Evolutionary conservation across 768 basidiomycete genomes (phyloP).

Genomic region (Strobilomyces confusus): DNA sequence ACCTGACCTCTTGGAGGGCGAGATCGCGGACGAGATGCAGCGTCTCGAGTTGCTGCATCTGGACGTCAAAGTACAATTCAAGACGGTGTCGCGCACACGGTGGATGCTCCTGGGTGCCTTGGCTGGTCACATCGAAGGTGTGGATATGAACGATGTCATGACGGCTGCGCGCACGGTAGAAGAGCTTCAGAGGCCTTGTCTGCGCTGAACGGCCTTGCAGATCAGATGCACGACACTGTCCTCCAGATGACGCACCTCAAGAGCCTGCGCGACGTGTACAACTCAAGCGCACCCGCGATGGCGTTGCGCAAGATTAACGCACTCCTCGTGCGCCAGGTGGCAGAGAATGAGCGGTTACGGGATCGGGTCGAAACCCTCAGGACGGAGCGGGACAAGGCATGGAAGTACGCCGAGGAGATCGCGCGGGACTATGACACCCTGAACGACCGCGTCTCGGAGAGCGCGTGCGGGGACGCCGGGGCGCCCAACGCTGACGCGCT

Average conservation of each 20-base stretch:
- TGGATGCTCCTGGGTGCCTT: too few relatives aligned
- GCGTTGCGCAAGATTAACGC: constrained; percentile 76
- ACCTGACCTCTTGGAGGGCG: constrained; percentile 55
- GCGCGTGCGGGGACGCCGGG: constrained; percentile 1
- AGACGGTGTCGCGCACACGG: too few relatives aligned
- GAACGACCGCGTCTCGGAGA: constrained; percentile 30
- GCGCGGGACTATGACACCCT: constrained; percentile 62
- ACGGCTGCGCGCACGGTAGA: too few relatives aligned
- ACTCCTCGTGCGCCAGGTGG: constrained; percentile 60
- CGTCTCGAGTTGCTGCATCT: constrained; percentile 50
- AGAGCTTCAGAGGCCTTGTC: constrained; percentile 55
- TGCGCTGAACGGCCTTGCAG: constrained; percentile 55
- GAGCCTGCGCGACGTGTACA: constrained; percentile 63
- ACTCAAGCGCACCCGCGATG: constrained; percentile 72
- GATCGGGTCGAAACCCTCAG: constrained; percentile 51
- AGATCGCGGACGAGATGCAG: too few relatives aligned
- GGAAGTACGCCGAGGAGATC: constrained; percentile 68
- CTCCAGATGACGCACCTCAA: constrained; percentile 63
- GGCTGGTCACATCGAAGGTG: too few relatives aligned
- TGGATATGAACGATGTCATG: too few relatives aligned
- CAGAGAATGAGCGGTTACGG: constrained; percentile 53
- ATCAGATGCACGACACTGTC: constrained; percentile 62
- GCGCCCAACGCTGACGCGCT: constrained; percentile 4
- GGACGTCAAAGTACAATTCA: constrained; percentile 61
- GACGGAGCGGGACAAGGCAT: constrained; percentile 72